Evolutionary conservation across 2,329 filamentous ascomycete species (phyloP), one percentile per base, ranked within the genome.

Genomic region (Ophiostoma ips): DNA sequence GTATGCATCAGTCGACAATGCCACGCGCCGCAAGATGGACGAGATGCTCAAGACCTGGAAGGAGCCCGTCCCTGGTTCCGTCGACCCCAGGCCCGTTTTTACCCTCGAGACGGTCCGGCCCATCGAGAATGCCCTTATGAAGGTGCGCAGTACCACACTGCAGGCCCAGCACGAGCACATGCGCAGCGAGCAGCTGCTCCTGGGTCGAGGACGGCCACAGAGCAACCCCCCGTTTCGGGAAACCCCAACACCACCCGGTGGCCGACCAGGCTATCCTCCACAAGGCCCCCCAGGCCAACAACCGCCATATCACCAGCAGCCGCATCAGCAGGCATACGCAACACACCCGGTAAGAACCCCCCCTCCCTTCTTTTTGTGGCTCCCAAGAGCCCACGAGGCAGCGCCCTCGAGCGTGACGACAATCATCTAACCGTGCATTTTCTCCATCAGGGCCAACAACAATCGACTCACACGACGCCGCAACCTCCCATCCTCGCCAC

Each of bases 41-140:
- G 89, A 94, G 66, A 90, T 98, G 83, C 73, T 98, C 58, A 88
- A 86, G 66, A 98, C 92, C 1, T 98, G 92, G 92, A 96, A 95
- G 66, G 87, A 95, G 60, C 87, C 92, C 2, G 88, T 96, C 13
- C 88, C 90, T 2, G 92, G 90, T 46, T 95, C 92, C 13, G 79
- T 94, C 63, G 90, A 95, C 60, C 83, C 83, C n/a, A 79, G 87
- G 55, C 89, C 92, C 8, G 90, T 98, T 48, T 98, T 98, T 62
- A 79, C 87, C 28, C 75, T 80, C 36, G 88, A 96, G 51, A 79
- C 89, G 52, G 94, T 90, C 40, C 79, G 84, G 48, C 86, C 87
- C 40, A 96, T 98, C 58, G 92, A 98, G 65, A 94, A 87, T 65
- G 89, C 90, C 47, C 72, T 98, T 53, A 87, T 92, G 64, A 95